These are phyloP conservation scores for Murraya koenigii DNA, from an alignment of 345 rosid species.

Conservation along the genomic window DNA sequence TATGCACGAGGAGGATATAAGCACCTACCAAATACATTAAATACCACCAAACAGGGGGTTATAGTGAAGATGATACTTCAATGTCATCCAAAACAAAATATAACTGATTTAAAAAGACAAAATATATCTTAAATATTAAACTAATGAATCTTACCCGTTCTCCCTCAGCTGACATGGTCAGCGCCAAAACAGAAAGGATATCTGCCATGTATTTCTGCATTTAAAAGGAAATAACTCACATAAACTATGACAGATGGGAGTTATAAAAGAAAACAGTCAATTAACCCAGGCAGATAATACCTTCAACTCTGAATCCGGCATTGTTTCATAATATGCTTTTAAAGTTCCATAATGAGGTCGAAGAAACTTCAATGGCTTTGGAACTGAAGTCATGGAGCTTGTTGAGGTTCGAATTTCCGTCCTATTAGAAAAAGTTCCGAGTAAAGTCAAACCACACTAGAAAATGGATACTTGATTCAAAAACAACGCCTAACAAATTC, in stretches of 20 bases:
- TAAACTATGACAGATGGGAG: not conserved
- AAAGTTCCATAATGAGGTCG: conserved; percentile 93
- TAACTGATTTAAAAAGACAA: not conserved
- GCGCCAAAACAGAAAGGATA: conserved; percentile 83
- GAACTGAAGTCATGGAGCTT: conserved; percentile 98
- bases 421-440: conserved; percentile 34
- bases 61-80: not conserved
- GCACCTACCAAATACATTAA: not conserved
- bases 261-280: not conserved
- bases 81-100: not conserved
- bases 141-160: conserved; percentile 61
- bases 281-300: conserved; percentile 27
- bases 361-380: conserved; percentile 95
- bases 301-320: conserved; percentile 74
- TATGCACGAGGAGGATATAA: not conserved
- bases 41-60: not conserved
- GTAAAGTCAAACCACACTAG: conserved; percentile 5
- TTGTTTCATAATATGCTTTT: conserved; percentile 57
- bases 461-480: not conserved
- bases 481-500: not conserved
- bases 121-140: conserved; percentile 9
- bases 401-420: conserved; percentile 90
- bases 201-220: conserved; percentile 84
- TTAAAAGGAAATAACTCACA: conserved; percentile 10
- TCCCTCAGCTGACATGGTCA: conserved; percentile 98